These are phyloP conservation scores for Phytophthora syringae DNA, from an alignment of 352 stramenopile species.

Conservation along the genomic window DNA sequence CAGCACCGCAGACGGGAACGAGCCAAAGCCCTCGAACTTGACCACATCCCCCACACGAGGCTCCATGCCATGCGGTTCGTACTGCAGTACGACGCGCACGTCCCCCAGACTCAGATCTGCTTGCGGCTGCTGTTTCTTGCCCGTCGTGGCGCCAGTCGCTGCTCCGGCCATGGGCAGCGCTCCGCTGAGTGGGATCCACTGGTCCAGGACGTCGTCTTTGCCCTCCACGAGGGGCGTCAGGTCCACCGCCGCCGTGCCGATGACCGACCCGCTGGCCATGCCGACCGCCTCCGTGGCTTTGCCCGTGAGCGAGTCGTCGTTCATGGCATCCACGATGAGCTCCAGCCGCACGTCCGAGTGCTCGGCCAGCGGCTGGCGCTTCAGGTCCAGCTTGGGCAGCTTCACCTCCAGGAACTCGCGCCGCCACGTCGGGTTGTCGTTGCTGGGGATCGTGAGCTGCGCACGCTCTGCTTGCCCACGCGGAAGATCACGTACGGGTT, in stretches of 20 bases:
- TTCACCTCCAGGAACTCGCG: slow-evolving; percentile 79
- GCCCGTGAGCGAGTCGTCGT: slow-evolving; percentile 79
- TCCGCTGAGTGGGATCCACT: slow-evolving; percentile 76
- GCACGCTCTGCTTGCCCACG: slow-evolving; percentile 68
- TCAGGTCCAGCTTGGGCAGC: slow-evolving; percentile 72
- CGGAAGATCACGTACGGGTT: slow-evolving; percentile 89
- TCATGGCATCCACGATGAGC: slow-evolving; percentile 83
- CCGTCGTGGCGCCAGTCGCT: slow-evolving; percentile 5
- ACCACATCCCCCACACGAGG: slow-evolving; percentile 72
- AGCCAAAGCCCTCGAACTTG: slow-evolving; percentile 79
- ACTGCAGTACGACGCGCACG: slow-evolving; percentile 80
- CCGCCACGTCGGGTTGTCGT: slow-evolving; percentile 81
- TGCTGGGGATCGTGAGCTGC: slow-evolving; percentile 75
- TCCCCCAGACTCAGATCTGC: slow-evolving; percentile 68
- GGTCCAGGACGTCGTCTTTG: slow-evolving; percentile 82
- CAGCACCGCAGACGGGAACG: slow-evolving; percentile 73
- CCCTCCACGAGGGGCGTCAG: slow-evolving; percentile 76
- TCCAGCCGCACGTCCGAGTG: slow-evolving; percentile 80
- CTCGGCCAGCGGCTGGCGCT: slow-evolving; percentile 56
- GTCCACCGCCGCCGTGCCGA: slow-evolving; percentile 72
- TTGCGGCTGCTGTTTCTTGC: slow-evolving; percentile 50
- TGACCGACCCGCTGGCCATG: slow-evolving; percentile 78
- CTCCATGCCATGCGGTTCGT: slow-evolving; percentile 83
- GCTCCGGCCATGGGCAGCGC: slow-evolving; percentile 26
- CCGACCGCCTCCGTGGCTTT: slow-evolving; percentile 82